Percentiles rank a stretch among this genome's conserved stretches.
Conservation (phyloP, 2,329 filamentous ascomycete genomes). For the Fonsecaea pedrosoi region DNA sequence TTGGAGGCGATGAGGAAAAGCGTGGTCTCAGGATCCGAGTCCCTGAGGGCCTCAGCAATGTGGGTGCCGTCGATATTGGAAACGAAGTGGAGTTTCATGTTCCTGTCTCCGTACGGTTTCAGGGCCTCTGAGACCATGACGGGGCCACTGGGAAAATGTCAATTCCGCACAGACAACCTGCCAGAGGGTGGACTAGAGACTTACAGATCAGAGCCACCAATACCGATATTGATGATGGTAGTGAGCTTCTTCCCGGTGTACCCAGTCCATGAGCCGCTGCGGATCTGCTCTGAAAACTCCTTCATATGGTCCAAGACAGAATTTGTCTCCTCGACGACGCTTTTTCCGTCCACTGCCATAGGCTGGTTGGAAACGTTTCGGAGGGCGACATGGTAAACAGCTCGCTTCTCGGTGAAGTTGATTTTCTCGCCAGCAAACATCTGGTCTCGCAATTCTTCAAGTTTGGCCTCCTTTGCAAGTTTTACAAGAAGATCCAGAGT, state of each 20-base stretch:
- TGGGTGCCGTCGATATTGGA: slow-evolving; percentile 99
- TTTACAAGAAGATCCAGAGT: slow-evolving; percentile 85
- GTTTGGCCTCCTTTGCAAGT: slow-evolving; percentile 86
- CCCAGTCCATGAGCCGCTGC: slow-evolving; percentile 95
- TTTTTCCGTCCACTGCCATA: slow-evolving; percentile 84
- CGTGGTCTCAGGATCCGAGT: slow-evolving; percentile 95
- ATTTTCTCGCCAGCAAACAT: slow-evolving; percentile 99
- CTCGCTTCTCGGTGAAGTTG: slow-evolving; percentile 97
- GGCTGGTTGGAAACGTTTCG: slow-evolving; percentile 85
- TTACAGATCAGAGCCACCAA: slow-evolving; percentile 97
- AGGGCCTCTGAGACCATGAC: slow-evolving; percentile 99
- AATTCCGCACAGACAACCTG: neutral
- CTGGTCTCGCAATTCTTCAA: slow-evolving; percentile 92
- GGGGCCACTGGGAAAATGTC: slow-evolving; percentile 70
- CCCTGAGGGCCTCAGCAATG: slow-evolving; percentile 87
- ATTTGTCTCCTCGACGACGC: slow-evolving; percentile 93
- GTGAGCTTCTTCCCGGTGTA: slow-evolving; percentile 97
- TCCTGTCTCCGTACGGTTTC: slow-evolving; percentile 87
- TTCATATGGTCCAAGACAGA: slow-evolving; percentile 95
- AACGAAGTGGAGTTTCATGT: slow-evolving; percentile 93
- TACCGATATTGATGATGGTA: slow-evolving; percentile 96
- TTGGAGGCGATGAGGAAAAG: slow-evolving; percentile 98
- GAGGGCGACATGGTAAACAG: slow-evolving; percentile 93
- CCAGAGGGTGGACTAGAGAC: slow-evolving; percentile 47
- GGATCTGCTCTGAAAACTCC: slow-evolving; percentile 93